These are phyloP conservation scores for Trichoderma sp. DNA, from an alignment of 2,329 filamentous ascomycete genomes.

Conservation along the genomic window DNA sequence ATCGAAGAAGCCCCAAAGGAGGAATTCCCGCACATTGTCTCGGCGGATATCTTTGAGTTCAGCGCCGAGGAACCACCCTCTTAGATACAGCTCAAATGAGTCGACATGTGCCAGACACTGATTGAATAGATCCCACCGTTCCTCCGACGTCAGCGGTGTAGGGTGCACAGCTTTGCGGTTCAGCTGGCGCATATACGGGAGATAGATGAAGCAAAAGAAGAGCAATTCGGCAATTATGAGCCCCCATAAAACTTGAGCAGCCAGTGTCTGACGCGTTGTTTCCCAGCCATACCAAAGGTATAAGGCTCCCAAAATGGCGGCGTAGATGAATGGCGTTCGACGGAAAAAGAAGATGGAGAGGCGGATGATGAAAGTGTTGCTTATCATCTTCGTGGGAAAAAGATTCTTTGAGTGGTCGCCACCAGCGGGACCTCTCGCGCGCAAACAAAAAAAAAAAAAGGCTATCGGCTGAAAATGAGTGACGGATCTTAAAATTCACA, in stretches of 20 bases:
- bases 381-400: slow-evolving; percentile 38
- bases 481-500: background rate
- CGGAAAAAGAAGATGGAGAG: slow-evolving; percentile 47
- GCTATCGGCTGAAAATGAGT: background rate
- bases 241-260: slow-evolving; percentile 30
- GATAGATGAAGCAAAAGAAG: slow-evolving; percentile 48
- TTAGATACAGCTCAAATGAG: slow-evolving; percentile 58
- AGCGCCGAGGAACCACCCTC: slow-evolving; percentile 67
- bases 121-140: slow-evolving; percentile 58
- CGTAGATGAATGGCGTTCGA: slow-evolving; percentile 47
- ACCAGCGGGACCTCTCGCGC: background rate
- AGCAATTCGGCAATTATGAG: slow-evolving; percentile 44
- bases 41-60: slow-evolving; percentile 57
- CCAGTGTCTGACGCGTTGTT: slow-evolving; percentile 22
- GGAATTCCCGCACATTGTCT: slow-evolving; percentile 69
- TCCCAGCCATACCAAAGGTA: slow-evolving; percentile 28
- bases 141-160: slow-evolving; percentile 43
- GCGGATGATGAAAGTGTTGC: slow-evolving; percentile 48
- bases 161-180: slow-evolving; percentile 44
- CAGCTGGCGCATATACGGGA: slow-evolving; percentile 46
- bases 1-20: slow-evolving; percentile 69
- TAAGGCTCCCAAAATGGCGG: slow-evolving; percentile 35
- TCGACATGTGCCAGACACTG: slow-evolving; percentile 57
- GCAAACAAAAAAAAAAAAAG: background rate
- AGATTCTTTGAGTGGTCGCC: background rate